phyloP scores from a whole-genome alignment of 352 stramenopile species.

The Phytophthora sp. region DNA sequence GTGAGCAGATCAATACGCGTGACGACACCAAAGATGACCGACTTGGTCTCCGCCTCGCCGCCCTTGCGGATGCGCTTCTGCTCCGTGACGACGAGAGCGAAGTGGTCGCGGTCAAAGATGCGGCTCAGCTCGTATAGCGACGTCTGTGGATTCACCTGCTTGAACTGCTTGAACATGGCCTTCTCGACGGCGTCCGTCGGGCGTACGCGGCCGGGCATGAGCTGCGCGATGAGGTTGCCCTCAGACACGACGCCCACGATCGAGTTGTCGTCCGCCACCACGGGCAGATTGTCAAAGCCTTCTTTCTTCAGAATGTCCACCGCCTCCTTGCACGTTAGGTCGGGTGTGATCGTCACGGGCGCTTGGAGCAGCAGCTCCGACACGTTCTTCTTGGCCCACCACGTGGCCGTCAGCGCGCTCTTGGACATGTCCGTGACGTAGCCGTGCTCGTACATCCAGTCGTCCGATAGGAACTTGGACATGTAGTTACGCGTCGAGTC shows the following conservation, averaged over 20 bases:
- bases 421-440: constrained; percentile 84
- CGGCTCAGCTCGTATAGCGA: constrained; percentile 91
- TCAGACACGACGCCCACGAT: constrained; percentile 96
- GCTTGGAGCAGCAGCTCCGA: constrained; percentile 89
- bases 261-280: constrained; percentile 83
- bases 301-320: constrained; percentile 95
- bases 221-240: constrained; percentile 93
- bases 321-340: constrained; percentile 93
- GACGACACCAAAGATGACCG: constrained; percentile 95
- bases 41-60: constrained; percentile 74
- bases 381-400: constrained; percentile 95
- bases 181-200: constrained; percentile 89
- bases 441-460: constrained; percentile 93
- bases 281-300: constrained; percentile 84
- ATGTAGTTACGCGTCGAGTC: constrained; percentile 98
- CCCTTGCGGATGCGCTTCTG: constrained; percentile 91
- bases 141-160: constrained; percentile 92
- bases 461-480: constrained; percentile 97
- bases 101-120: constrained; percentile 97
- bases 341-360: constrained; percentile 92
- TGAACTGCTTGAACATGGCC: constrained; percentile 97
- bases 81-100: constrained; percentile 94
- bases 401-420: constrained; percentile 85
- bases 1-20: constrained; percentile 97
- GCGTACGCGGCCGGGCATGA: constrained; percentile 90